Evolutionary conservation across 2,329 filamentous ascomycete species (phyloP), one percentile per base, ranked within the genome.

Genomic region (Trichoderma pleuroti): DNA sequence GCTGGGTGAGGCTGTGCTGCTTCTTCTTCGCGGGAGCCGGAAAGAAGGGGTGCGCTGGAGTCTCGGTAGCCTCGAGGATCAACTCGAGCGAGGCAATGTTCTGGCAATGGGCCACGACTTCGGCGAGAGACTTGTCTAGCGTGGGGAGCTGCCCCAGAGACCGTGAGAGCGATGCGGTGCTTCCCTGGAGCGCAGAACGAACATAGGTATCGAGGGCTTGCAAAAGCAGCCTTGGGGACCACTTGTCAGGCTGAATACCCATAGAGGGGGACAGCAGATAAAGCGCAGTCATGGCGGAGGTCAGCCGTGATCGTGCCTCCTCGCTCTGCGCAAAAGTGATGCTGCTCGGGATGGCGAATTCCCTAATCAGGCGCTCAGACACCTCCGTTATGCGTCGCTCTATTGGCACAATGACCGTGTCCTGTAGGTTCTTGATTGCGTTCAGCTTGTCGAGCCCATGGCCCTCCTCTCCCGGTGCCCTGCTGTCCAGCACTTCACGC

Each of bases 61-160:
- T 84, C 74, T 89, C 91, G 3, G 88, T 90, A 4, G 85, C 84
- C 63, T 89, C 88, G 8, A 98, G 88, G 2, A 98, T 87, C 1
- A 90, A 84, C 82, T 97, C 93, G 3, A 98, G 84, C 0, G 93
- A 93, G n/a, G 97, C 90, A 49, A 98, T 89, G 77, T 97, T 97
- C 78, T 97, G 94, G 78, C 95, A 98, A 59, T 93, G 87, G 6
- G 91, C 89, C 8, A 92, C 92, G 26, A 97, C 89, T 76, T 98
- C 96, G 18, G 88, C 84, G 1, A 98, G 85, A 0, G 93, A 92
- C 65, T 93, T 88, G 61, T 98, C 94, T 34, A 98, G 86, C 0
- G 88, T 91, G 0, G 95, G 93, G 3, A 98, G 85, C 71, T 93
- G 92, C 5, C 91, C 90, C 18, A 99, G 85, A 0, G 93, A 91